Evolutionary conservation across 768 basidiomycete genomes (phyloP).

Genomic region (Suillus subaureus): DNA sequence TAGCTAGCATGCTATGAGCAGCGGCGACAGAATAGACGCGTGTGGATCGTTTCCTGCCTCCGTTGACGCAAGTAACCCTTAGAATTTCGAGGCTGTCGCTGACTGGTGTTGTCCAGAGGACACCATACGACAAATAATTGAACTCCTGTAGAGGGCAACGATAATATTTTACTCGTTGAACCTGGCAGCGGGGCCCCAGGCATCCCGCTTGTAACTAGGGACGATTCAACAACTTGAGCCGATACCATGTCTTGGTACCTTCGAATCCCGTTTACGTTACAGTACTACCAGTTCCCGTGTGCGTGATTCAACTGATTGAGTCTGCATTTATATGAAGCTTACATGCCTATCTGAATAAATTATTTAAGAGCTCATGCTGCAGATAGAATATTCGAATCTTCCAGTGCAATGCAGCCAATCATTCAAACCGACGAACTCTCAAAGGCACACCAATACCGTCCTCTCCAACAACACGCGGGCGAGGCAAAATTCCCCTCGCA

Average conservation of each 20-base stretch:
- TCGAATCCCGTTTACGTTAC: background rate
- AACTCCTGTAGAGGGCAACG: too few species aligned
- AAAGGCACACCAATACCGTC: constrained; percentile 33
- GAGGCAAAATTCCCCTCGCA: constrained; percentile 9
- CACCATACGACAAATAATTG: too few species aligned
- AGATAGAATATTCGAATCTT: background rate
- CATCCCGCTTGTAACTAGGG: too few species aligned
- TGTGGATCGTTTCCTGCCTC: too few species aligned
- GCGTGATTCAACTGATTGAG: background rate
- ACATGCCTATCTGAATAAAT: background rate
- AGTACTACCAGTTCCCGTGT: background rate
- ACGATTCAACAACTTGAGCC: background rate
- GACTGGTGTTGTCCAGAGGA: too few species aligned
- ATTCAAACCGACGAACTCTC: constrained; percentile 28
- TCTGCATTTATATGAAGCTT: background rate
- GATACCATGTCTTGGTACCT: background rate
- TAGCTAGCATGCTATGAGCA: too few species aligned
- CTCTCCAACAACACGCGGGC: constrained; percentile 27
- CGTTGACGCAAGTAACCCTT: too few species aligned
- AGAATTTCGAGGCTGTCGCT: too few species aligned
- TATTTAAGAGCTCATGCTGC: background rate
- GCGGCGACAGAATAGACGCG: too few species aligned
- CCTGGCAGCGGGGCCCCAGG: too few species aligned
- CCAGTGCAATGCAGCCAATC: background rate
- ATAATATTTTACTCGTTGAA: too few species aligned